phyloP scores from a whole-genome alignment of 2,329 filamentous ascomycete species.

The Beauveria australis region DNA sequence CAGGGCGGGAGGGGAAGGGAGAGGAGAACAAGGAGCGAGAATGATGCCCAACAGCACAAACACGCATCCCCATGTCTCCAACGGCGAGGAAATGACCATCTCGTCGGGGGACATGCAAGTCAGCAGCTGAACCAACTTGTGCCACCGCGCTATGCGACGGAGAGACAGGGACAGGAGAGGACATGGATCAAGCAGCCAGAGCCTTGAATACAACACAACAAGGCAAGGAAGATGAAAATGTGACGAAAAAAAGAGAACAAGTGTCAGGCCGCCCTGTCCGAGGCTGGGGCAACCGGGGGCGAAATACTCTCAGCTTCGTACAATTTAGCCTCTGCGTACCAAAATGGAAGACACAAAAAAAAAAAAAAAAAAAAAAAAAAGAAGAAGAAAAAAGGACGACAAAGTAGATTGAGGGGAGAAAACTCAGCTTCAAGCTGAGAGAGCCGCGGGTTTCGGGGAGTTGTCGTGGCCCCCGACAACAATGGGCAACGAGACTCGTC shows the following conservation, averaged over 20 bases:
- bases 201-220: neutral
- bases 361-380: too few relatives aligned
- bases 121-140: neutral
- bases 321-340: neutral
- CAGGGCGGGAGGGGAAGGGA: neutral
- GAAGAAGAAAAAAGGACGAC: too few relatives aligned
- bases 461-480: neutral
- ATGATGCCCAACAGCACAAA: neutral
- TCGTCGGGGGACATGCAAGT: neutral
- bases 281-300: too few relatives aligned
- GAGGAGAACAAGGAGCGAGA: neutral
- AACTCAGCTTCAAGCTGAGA: neutral
- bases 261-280: too few relatives aligned
- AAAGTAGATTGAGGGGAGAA: neutral
- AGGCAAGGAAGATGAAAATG: neutral
- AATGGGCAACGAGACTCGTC: neutral
- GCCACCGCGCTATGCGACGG: neutral
- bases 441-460: neutral
- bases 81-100: neutral
- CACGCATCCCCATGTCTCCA: neutral
- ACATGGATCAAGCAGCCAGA: neutral
- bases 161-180: neutral
- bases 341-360: neutral
- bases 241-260: neutral
- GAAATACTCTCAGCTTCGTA: neutral